Conservation (phyloP, 306 rosid genomes). For the Hippophae rhamnoides region DNA sequence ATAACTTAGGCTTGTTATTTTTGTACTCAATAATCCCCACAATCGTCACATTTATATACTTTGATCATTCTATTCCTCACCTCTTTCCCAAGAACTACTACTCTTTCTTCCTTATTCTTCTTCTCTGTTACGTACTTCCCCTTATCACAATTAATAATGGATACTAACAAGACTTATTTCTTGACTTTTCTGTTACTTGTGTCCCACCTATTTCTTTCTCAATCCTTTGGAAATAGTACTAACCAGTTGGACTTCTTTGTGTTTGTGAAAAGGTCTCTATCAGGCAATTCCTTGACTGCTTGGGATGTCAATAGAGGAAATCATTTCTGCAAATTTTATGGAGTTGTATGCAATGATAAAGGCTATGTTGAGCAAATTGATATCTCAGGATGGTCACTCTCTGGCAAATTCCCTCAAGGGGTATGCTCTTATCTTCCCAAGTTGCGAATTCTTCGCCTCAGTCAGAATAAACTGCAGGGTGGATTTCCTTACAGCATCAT, state of each 20-base stretch:
- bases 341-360: conserved; percentile 48
- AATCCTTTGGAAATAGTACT: conserved; percentile 2
- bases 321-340: conserved; percentile 47
- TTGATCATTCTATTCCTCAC: conserved; percentile 22
- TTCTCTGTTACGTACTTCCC: not conserved
- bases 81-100: conserved; percentile 26
- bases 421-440: conserved; percentile 60
- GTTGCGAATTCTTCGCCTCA: conserved; percentile 45
- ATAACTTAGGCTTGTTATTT: too few relatives aligned
- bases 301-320: conserved; percentile 38
- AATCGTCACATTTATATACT: conserved; percentile 54
- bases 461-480: conserved; percentile 33
- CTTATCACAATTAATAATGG: conserved; percentile 26
- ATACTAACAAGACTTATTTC: conserved; percentile 16
- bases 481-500: conserved; percentile 38
- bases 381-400: conserved; percentile 42
- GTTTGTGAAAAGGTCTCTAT: conserved; percentile 38
- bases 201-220: conserved; percentile 19
- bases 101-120: conserved; percentile 6
- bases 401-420: conserved; percentile 54
- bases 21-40: conserved; percentile 27
- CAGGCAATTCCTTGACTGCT: conserved; percentile 34
- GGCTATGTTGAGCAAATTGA: conserved; percentile 42
- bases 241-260: conserved; percentile 42
- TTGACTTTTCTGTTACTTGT: conserved; percentile 21